These are phyloP conservation scores for Tylopilus rubrobrunneus DNA, from an alignment of 768 basidiomycete genomes.

Conservation along the genomic window DNA sequence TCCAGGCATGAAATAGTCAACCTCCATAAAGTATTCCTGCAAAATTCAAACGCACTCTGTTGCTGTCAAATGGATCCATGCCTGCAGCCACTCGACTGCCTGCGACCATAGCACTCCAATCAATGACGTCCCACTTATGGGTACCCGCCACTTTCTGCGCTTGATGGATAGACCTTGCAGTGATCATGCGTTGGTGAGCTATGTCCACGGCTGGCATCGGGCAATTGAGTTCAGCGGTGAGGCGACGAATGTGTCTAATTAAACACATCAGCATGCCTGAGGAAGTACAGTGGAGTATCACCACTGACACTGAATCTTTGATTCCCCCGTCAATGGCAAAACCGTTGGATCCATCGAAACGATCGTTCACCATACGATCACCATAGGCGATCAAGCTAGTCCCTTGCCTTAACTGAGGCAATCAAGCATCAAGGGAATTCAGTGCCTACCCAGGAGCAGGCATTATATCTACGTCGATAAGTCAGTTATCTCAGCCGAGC, in stretches of 20 bases:
- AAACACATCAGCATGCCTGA: constrained; percentile 2
- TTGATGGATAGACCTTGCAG: constrained; percentile 69
- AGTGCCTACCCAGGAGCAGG: constrained; percentile 55
- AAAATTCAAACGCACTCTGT: constrained; percentile 24
- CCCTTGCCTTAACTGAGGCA: not conserved
- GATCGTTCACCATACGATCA: constrained; percentile 66
- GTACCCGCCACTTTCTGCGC: constrained; percentile 42
- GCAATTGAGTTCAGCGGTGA: constrained; percentile 60
- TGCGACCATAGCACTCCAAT: constrained; percentile 82
- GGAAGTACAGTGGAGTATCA: not conserved
- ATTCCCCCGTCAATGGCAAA: constrained; percentile 86
- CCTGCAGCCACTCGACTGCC: constrained; percentile 77
- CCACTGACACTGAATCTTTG: constrained; percentile 67
- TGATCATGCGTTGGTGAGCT: constrained; percentile 76
- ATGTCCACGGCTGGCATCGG: constrained; percentile 71
- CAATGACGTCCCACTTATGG: constrained; percentile 54
- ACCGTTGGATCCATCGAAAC: constrained; percentile 70
- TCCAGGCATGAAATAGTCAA: not conserved
- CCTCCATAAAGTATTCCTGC: not conserved
- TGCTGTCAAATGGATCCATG: constrained; percentile 41
- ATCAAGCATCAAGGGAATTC: not conserved
- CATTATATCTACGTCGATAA: constrained; percentile 48
- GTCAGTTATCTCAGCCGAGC: constrained; percentile 14
- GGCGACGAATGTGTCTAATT: constrained; percentile 60
- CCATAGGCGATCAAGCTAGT: constrained; percentile 53